Evolutionary conservation across 129 eudicot species (phyloP).

Genomic region (Gnaphalium uliginosum): DNA sequence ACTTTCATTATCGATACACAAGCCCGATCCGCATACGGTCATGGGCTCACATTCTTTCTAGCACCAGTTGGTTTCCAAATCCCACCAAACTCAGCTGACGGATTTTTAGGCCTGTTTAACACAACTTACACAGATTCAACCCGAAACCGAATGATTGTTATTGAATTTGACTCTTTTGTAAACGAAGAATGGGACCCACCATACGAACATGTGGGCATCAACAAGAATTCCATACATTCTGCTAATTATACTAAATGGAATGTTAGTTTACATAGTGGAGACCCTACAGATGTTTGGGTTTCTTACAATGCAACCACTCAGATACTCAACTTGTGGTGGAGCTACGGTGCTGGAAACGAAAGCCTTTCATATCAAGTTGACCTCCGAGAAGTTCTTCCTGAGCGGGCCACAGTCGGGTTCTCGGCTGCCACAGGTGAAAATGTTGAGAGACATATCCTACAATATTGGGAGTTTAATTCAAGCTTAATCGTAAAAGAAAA

Average conservation of each 20-base stretch:
- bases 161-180: conserved; percentile 52
- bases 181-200: conserved; percentile 47
- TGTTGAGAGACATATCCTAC: conserved; percentile 35
- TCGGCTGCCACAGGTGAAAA: conserved; percentile 48
- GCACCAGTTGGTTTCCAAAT: conserved; percentile 47
- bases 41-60: conserved; percentile 53
- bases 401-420: conserved; percentile 43
- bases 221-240: conserved; percentile 38
- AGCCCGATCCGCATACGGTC: conserved; percentile 14
- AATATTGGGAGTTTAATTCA: conserved; percentile 46
- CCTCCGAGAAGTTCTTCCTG: conserved; percentile 41
- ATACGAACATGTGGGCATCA: conserved; percentile 50
- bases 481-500: conserved; percentile 15
- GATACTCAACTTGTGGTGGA: conserved; percentile 37
- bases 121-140: conserved; percentile 34
- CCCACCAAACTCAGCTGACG: conserved; percentile 57
- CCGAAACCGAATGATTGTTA: conserved; percentile 35
- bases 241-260: conserved; percentile 39
- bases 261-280: conserved; percentile 49
- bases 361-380: conserved; percentile 40
- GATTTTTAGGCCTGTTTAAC: conserved; percentile 52
- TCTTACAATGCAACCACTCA: conserved; percentile 40
- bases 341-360: conserved; percentile 30
- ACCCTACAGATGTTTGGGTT: conserved; percentile 43
- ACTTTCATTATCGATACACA: conserved; percentile 38